Evolutionary conservation across 2,329 filamentous ascomycete species (phyloP), one percentile per base, ranked within the genome.

Genomic region (Beauveria brongniartii): DNA sequence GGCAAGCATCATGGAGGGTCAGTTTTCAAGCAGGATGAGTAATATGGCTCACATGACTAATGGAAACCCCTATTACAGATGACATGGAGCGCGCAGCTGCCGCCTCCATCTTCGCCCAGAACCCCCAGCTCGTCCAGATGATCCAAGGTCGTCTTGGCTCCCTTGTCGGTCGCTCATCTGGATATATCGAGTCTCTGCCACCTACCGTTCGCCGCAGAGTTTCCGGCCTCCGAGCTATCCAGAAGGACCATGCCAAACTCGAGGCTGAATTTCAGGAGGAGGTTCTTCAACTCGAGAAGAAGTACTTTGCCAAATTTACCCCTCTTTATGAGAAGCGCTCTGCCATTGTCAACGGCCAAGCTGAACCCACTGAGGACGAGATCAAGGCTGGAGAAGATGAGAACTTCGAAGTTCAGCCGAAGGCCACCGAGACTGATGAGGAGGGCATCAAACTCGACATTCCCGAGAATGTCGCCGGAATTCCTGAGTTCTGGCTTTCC

Each of bases 181-280:
- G 94, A 70, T 99, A 99, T 78, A 91, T 99, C 75, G 94, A 99
- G 82, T 96, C 91, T 26, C 88, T 99, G 20, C 94, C 94, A 63
- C 81, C 87, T 62, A 85, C 89, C 63, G 92, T 99, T 70, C 92
- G 92, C 75, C 91, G 90, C 74, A 92, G 94, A 72, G 93, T 99
- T 66, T 88, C 92, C 64, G 95, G 94, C 68, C 83, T 99, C 65
- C 97, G 97, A 81, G 95, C 93, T 68, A 92, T 99, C 69, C 94
- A 99, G 79, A 97, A 97, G 79, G 92, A 97, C 71, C 94, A 99
- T 80, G 91, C 93, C 64, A 97, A 97, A 80, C 88, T 99, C 69
- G 95, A 99, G 82, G 91, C 92, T 59, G 89, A 97, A 78, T 97
- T 99, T 78, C 95, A 99, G 76, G 92, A 97, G 77, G 95, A 97